Percentiles rank a stretch among this genome's conserved stretches.
These are phyloP conservation scores for Aschersonia sp. DNA, from an alignment of 2,329 filamentous ascomycete genomes.

Conservation along the genomic window DNA sequence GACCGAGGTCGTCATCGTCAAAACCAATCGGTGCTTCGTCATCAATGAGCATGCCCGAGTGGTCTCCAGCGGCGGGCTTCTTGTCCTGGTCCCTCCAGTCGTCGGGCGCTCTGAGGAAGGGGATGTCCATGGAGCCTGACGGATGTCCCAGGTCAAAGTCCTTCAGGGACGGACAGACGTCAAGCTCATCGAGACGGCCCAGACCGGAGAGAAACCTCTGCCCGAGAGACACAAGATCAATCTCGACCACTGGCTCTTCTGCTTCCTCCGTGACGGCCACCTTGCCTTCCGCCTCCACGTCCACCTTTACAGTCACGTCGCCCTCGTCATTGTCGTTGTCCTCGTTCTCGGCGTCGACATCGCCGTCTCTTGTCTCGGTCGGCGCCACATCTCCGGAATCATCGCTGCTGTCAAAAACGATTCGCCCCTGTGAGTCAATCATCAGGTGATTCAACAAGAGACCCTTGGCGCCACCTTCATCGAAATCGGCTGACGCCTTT, in stretches of 20 bases:
- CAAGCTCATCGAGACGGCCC: conserved; percentile 61
- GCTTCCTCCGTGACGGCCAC: conserved; percentile 24
- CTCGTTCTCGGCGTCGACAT: conserved; percentile 20
- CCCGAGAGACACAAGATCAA: conserved; percentile 64
- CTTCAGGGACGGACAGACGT: conserved; percentile 90
- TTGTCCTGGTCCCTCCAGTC: conserved; percentile 66
- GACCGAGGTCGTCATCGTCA: conserved; percentile 45
- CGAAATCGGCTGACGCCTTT: conserved; percentile 94
- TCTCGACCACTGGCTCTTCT: conserved; percentile 45
- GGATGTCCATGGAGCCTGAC: conserved; percentile 73
- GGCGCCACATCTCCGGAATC: conserved; percentile 45
- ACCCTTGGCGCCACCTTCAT: conserved; percentile 93
- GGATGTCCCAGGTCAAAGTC: conserved; percentile 83
- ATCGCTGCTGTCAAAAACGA: conserved; percentile 97
- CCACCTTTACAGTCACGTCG: conserved; percentile 18
- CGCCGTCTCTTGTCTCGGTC: conserved; percentile 19
- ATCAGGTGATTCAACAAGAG: conserved; percentile 91
- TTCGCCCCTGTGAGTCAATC: conserved; percentile 80
- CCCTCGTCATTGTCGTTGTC: conserved; percentile 9
- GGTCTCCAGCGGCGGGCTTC: conserved; percentile 45
- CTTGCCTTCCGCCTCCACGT: conserved; percentile 28
- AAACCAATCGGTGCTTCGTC: conserved; percentile 76
- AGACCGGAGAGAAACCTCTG: conserved; percentile 79
- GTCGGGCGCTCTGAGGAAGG: conserved; percentile 78
- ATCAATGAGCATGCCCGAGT: conserved; percentile 71